A percentile compares a stretch with the other conserved stretches of the same genome.
These are phyloP conservation scores for Pyrus communis DNA, from an alignment of 306 rosid genomes.

Conservation along the genomic window DNA sequence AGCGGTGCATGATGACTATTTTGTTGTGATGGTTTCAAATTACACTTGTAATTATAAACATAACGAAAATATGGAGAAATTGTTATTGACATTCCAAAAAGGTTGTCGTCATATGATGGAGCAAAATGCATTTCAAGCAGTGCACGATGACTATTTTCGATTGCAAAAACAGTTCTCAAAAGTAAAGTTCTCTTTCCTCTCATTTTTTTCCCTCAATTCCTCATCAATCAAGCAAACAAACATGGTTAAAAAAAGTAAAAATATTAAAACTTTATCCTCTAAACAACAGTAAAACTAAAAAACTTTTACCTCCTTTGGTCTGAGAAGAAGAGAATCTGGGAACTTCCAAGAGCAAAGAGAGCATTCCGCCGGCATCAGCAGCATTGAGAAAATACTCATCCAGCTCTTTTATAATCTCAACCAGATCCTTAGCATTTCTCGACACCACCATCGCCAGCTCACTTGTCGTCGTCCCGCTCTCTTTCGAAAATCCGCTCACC, in stretches of 20 bases:
- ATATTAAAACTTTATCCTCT: background rate
- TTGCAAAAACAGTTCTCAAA: background rate
- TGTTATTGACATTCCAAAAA: no score
- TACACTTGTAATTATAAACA: background rate
- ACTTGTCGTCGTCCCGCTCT: slow-evolving; percentile 23
- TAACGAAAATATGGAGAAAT: no score
- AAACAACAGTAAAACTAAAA: background rate
- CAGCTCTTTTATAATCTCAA: slow-evolving; percentile 79
- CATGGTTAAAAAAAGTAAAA: background rate
- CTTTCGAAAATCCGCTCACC: slow-evolving; percentile 58
- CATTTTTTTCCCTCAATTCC: background rate
- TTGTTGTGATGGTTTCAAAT: background rate
- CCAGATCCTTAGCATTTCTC: slow-evolving; percentile 68
- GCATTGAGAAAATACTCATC: slow-evolving; percentile 87
- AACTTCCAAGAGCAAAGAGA: slow-evolving; percentile 66
- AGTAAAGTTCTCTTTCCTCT: background rate
- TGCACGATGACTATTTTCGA: no score
- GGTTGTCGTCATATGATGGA: background rate
- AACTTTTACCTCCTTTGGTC: slow-evolving; percentile 50
- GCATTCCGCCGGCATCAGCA: slow-evolving; percentile 74
- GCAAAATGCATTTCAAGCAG: background rate
- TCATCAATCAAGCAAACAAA: background rate
- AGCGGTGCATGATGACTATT: background rate
- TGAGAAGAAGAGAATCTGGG: slow-evolving; percentile 50
- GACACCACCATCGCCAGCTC: slow-evolving; percentile 86